A percentile compares a stretch with the other conserved stretches of the same genome.
Evolutionary conservation across 129 eudicot species (phyloP).

Genomic region (Rutidosis leptorrhynchoides): DNA sequence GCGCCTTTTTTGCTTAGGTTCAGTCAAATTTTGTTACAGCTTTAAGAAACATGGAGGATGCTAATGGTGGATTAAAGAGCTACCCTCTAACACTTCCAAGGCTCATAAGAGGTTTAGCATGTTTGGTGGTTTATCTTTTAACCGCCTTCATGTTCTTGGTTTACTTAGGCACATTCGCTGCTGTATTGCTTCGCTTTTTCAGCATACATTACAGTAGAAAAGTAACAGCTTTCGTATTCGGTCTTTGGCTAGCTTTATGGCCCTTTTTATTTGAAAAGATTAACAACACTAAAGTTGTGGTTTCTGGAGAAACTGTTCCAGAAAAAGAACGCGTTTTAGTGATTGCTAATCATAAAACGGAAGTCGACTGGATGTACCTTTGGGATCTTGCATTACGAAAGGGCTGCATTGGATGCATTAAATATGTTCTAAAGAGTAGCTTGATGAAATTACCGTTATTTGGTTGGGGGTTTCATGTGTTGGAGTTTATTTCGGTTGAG

Average conservation of each 20-base stretch:
- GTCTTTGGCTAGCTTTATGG: constrained; percentile 86
- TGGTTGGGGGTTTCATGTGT: constrained; percentile 87
- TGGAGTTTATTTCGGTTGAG: constrained; percentile 83
- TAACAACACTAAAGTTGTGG: constrained; percentile 66
- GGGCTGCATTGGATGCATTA: constrained; percentile 72
- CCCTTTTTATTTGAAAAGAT: constrained; percentile 84
- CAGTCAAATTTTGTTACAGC: constrained; percentile 15
- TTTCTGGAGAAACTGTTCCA: constrained; percentile 82
- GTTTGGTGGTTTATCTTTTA: constrained; percentile 54
- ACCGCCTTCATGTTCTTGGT: constrained; percentile 66
- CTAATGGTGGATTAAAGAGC: constrained; percentile 38
- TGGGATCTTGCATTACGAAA: constrained; percentile 86
- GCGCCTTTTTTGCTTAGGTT: not conserved
- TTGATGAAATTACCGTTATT: constrained; percentile 77
- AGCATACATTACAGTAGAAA: constrained; percentile 74
- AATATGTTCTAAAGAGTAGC: constrained; percentile 79
- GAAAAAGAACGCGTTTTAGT: constrained; percentile 61
- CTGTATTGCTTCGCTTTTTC: constrained; percentile 50
- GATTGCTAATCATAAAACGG: constrained; percentile 87
- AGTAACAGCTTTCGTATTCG: constrained; percentile 46
- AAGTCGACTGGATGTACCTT: constrained; percentile 96
- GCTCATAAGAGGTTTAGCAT: constrained; percentile 59
- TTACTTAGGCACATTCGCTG: constrained; percentile 53
- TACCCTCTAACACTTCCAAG: constrained; percentile 58
- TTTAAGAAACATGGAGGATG: constrained; percentile 45